Base-by-base conservation (phyloP, 257 asterid genomes). In the Mentha longifolia region DNA sequence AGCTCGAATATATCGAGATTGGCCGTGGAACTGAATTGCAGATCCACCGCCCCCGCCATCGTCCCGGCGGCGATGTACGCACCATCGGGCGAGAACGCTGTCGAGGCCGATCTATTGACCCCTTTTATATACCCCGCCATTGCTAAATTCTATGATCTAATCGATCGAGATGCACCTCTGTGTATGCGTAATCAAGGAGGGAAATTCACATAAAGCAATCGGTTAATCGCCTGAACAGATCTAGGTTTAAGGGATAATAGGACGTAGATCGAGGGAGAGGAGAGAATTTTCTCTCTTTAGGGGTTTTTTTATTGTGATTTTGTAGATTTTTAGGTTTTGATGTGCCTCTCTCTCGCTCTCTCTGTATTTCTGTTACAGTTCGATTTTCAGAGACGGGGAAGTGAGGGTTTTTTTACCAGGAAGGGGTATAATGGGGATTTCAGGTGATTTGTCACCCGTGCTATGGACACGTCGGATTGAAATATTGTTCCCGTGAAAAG, bases 11-110 rank as follows among this genome's bases (percentile, higher is more conserved):
- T 80, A 75, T 94, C 99, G 57, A 94, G 87, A 84, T 91, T 94
- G 11, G 99, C 98, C 10, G 95, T 84, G 15, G 99, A 94, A 72
- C 99, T 94, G 84, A 94, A 94, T 58, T 88, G 91, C 82, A 91
- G 87, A 91, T 94, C 99, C 78, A 94, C 99, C 66, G 99, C 99
- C 63, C 99, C 99, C 0, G 99, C 98, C 99, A 92, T 94, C 83
- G 99, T 94, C 56, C 98, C 99, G 57, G 98, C 95, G 7, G 98
- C 98, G 87, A 94, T 62, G 85, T 88, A 91, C 58, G 88, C 81
- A 37, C 87, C 92, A 10, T 87, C 98, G 76, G 99, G 97, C 55
- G 98, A 74, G 81, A 94, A 89, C 77, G 96, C 96, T 79, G 91
- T 84, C 85, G 96, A 81, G 52, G 98, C 99, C 86, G 99, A 94